Evolutionary conservation across 768 basidiomycete species (phyloP).

Genomic region (Lentinula sp.): DNA sequence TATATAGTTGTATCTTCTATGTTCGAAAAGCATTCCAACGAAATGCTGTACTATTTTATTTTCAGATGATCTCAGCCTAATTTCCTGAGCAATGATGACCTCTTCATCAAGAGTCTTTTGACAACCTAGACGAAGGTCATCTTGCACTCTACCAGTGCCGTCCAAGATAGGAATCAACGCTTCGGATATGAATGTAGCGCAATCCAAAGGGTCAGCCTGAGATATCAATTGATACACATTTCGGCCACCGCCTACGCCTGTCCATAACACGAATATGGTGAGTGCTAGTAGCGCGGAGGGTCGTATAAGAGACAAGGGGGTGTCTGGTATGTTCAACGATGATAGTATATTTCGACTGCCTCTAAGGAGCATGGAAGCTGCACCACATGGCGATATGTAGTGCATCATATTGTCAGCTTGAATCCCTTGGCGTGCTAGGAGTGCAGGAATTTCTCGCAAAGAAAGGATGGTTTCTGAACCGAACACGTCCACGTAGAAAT

Average conservation of each 20-base stretch:
- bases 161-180: conserved; percentile 28
- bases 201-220: conserved; percentile 33
- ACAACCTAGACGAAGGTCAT: conserved; percentile 16
- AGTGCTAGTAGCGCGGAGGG: conserved; percentile 26
- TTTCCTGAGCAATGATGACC: conserved; percentile 17
- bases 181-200: conserved; percentile 32
- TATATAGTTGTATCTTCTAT: conserved; percentile 29
- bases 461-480: conserved; percentile 28
- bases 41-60: conserved; percentile 28
- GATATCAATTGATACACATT: conserved; percentile 25
- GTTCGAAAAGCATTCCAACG: conserved; percentile 43
- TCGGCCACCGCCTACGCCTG: conserved; percentile 23
- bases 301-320: conserved; percentile 16
- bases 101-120: conserved; percentile 23
- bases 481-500: conserved; percentile 43
- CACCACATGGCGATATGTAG: conserved; percentile 20
- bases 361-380: conserved; percentile 29
- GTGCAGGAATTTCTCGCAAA: conserved; percentile 23
- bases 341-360: conserved; percentile 17
- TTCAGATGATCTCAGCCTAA: conserved; percentile 14
- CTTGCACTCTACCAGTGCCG: conserved; percentile 4
- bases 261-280: conserved; percentile 30
- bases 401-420: conserved; percentile 11
- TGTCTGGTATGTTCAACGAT: conserved; percentile 9
- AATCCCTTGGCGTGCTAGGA: conserved; percentile 21